Conservation (phyloP, 768 basidiomycete genomes). For the Panaeolus cyanescens region DNA sequence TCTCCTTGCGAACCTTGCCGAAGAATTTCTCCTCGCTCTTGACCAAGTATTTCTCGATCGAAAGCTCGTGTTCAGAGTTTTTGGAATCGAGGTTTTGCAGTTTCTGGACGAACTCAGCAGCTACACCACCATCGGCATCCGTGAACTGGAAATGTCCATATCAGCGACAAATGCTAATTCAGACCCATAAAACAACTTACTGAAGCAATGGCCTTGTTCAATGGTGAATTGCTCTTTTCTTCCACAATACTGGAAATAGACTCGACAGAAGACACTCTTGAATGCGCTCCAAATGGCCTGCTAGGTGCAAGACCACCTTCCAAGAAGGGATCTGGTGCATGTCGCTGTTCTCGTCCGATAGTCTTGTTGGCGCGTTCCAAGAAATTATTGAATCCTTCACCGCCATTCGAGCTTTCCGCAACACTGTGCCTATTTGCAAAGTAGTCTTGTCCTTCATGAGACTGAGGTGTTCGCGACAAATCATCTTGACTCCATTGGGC, state of each 20-base stretch:
- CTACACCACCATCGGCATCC: slow-evolving; percentile 90
- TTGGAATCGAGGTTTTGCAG: slow-evolving; percentile 76
- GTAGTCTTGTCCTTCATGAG: slow-evolving; percentile 61
- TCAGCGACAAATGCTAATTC: slow-evolving; percentile 1
- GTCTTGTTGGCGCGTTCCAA: slow-evolving; percentile 82
- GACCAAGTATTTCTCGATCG: slow-evolving; percentile 86
- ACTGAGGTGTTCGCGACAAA: slow-evolving; percentile 55
- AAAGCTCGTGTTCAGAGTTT: slow-evolving; percentile 89
- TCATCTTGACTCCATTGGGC: slow-evolving; percentile 65
- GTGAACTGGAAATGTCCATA: slow-evolving; percentile 65
- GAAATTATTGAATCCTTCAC: slow-evolving; percentile 72
- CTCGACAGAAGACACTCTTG: slow-evolving; percentile 82
- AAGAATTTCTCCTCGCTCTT: slow-evolving; percentile 96
- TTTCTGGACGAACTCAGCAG: slow-evolving; percentile 86
- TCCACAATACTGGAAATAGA: slow-evolving; percentile 91
- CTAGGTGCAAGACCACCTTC: slow-evolving; percentile 60
- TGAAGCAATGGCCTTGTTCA: slow-evolving; percentile 92
- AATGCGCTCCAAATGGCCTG: slow-evolving; percentile 80
- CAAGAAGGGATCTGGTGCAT: slow-evolving; percentile 86
- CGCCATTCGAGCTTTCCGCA: slow-evolving; percentile 27
- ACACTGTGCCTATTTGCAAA: slow-evolving; percentile 38
- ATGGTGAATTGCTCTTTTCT: slow-evolving; percentile 86
- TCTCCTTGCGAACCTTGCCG: slow-evolving; percentile 86
- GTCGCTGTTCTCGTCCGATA: slow-evolving; percentile 77
- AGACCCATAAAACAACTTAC: slow-evolving; percentile 39